These are phyloP conservation scores for Drosera spatulata DNA, from an alignment of 179 eudicot species.

Conservation along the genomic window DNA sequence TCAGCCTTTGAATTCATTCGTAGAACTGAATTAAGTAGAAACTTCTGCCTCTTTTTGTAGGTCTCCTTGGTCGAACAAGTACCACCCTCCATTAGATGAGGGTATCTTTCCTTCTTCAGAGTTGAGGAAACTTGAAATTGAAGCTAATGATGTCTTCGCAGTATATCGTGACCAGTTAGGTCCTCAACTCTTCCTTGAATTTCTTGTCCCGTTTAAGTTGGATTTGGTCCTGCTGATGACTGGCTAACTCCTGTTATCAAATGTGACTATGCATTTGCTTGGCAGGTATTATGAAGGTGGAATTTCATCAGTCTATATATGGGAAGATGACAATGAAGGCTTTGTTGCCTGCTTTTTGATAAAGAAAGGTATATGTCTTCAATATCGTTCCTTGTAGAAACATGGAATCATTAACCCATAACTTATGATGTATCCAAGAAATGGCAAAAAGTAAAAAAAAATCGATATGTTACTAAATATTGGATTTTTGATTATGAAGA, in stretches of 20 bases:
- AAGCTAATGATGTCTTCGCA: constrained; percentile 93
- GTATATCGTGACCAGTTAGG: constrained; percentile 99
- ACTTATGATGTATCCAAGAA: no score
- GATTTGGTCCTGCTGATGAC: neutral
- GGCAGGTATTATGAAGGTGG: constrained; percentile 99
- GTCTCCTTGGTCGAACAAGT: constrained; percentile 96
- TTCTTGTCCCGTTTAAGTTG: constrained; percentile 1
- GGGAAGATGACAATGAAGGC: constrained; percentile 87
- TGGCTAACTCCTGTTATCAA: neutral
- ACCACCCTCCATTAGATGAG: constrained; percentile 87
- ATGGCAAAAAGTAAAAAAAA: no score
- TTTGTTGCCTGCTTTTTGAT: constrained; percentile 90
- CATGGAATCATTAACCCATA: no score
- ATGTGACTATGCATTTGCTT: constrained; percentile 17
- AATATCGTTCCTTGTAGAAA: no score
- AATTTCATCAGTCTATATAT: constrained; percentile 87
- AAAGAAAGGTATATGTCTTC: constrained; percentile 55
- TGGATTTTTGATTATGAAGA: constrained; percentile 24
- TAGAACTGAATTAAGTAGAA: no score
- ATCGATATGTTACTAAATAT: neutral
- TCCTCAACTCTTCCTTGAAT: constrained; percentile 34
- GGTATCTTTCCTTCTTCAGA: constrained; percentile 69
- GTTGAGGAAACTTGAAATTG: constrained; percentile 86
- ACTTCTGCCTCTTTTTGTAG: constrained; percentile 21
- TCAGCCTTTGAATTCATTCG: no score